Conservation (phyloP, 768 basidiomycete species). For the Lentinus brumalis region DNA sequence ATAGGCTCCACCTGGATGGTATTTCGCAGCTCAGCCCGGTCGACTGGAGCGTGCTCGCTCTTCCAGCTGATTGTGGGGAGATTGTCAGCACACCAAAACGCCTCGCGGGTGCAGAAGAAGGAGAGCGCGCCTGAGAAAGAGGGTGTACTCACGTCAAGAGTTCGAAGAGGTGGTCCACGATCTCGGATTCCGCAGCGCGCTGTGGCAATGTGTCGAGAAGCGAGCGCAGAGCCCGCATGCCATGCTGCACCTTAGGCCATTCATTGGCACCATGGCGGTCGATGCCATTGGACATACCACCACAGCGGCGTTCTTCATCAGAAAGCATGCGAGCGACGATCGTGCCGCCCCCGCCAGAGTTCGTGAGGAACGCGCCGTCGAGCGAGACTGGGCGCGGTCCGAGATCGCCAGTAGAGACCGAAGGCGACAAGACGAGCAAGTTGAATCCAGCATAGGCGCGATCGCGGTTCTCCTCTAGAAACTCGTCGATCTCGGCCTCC, state of each 20-base stretch:
- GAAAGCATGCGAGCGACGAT: conserved; percentile 58
- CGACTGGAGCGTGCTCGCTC: conserved; percentile 37
- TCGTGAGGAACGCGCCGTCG: conserved; percentile 63
- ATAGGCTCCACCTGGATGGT: conserved; percentile 69
- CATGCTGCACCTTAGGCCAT: conserved; percentile 78
- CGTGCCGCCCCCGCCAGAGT: conserved; percentile 66
- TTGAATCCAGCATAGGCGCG: conserved; percentile 78
- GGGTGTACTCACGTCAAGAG: conserved; percentile 63
- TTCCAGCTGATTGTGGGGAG: conserved; percentile 17
- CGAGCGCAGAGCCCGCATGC: conserved; percentile 46
- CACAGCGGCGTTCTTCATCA: conserved; percentile 48
- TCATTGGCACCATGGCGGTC: conserved; percentile 59
- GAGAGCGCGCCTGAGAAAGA: conserved; percentile 10
- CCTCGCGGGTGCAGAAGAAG: not conserved
- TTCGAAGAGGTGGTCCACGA: conserved; percentile 62
- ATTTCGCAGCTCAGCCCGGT: conserved; percentile 57
- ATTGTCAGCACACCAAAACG: not conserved
- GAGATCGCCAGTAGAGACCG: conserved; percentile 1
- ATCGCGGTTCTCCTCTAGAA: conserved; percentile 47
- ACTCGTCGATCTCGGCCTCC: conserved; percentile 48
- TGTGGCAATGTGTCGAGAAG: conserved; percentile 42
- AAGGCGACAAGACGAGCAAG: conserved; percentile 63
- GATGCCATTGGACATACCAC: conserved; percentile 75
- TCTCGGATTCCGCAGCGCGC: conserved; percentile 47
- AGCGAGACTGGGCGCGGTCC: conserved; percentile 38